phyloP scores from a whole-genome alignment of 768 basidiomycete genomes.

The Multifurca ochricompacta region DNA sequence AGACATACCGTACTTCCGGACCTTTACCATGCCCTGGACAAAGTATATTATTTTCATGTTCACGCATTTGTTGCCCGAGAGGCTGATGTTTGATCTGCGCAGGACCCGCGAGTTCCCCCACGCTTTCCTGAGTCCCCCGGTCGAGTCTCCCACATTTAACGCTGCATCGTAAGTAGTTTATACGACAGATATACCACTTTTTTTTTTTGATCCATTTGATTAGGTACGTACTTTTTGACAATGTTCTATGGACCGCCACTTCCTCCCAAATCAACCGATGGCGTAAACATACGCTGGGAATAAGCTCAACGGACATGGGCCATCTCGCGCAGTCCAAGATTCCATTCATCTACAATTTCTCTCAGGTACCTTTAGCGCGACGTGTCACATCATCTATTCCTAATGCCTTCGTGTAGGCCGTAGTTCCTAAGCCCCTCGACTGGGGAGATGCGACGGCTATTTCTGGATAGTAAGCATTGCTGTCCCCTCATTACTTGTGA shows the following conservation, averaged over 20 bases:
- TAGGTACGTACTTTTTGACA: constrained; percentile 56
- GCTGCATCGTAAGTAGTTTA: constrained; percentile 38
- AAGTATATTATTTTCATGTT: constrained; percentile 30
- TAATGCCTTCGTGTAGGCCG: constrained; percentile 30
- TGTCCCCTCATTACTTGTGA: background rate
- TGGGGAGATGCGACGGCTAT: constrained; percentile 53
- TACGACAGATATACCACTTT: background rate
- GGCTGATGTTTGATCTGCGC: constrained; percentile 3
- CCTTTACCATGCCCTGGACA: constrained; percentile 58
- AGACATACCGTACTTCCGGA: constrained; percentile 60
- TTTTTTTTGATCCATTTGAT: background rate
- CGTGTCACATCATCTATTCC: background rate
- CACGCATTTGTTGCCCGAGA: background rate
- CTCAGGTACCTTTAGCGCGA: constrained; percentile 30
- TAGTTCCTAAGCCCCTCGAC: constrained; percentile 64
- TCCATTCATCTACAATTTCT: constrained; percentile 61
- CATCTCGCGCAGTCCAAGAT: constrained; percentile 53
- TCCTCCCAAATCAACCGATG: constrained; percentile 60
- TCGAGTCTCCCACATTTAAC: constrained; percentile 57
- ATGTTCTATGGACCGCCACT: constrained; percentile 61
- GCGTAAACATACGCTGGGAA: constrained; percentile 43
- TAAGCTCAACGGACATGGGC: constrained; percentile 51
- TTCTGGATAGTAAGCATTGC: constrained; percentile 43
- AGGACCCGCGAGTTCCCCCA: constrained; percentile 58
- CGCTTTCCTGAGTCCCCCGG: constrained; percentile 54